Conservation (phyloP, 2,329 filamentous ascomycete genomes). For the Clarireedia hainanense region DNA sequence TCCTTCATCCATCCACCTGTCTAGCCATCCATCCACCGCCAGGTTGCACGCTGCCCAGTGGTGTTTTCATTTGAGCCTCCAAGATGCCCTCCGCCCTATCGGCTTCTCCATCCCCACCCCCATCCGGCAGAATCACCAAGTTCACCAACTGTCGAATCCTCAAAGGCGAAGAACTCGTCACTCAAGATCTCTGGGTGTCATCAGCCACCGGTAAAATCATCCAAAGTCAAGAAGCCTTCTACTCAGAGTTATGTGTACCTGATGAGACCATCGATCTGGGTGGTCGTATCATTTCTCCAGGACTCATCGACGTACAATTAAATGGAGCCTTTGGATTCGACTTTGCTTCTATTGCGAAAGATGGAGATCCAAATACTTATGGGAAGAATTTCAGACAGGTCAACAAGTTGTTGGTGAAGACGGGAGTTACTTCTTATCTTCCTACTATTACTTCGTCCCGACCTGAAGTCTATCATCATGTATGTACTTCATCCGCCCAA, state of each 20-base stretch:
- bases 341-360: conserved; percentile 69
- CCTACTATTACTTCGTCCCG: conserved; percentile 78
- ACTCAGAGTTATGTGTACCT: conserved; percentile 59
- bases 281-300: conserved; percentile 76
- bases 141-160: conserved; percentile 83
- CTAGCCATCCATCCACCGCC: too few species aligned
- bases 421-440: conserved; percentile 80
- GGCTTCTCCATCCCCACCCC: conserved; percentile 16
- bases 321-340: conserved; percentile 93
- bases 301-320: conserved; percentile 84
- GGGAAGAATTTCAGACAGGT: conserved; percentile 63
- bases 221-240: conserved; percentile 58
- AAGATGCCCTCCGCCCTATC: conserved; percentile 34
- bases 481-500: conserved; percentile 26
- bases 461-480: conserved; percentile 74
- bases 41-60: too few species aligned
- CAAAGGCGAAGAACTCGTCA: conserved; percentile 56
- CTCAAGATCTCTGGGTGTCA: conserved; percentile 84
- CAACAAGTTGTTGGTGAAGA: conserved; percentile 64
- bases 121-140: conserved; percentile 57
- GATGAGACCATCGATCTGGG: conserved; percentile 71
- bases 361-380: conserved; percentile 59
- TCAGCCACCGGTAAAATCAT: conserved; percentile 75
- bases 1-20: background rate
- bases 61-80: too few species aligned